These are phyloP conservation scores for Zasmidium angulare DNA, from an alignment of 2,329 filamentous ascomycete genomes.

Conservation along the genomic window DNA sequence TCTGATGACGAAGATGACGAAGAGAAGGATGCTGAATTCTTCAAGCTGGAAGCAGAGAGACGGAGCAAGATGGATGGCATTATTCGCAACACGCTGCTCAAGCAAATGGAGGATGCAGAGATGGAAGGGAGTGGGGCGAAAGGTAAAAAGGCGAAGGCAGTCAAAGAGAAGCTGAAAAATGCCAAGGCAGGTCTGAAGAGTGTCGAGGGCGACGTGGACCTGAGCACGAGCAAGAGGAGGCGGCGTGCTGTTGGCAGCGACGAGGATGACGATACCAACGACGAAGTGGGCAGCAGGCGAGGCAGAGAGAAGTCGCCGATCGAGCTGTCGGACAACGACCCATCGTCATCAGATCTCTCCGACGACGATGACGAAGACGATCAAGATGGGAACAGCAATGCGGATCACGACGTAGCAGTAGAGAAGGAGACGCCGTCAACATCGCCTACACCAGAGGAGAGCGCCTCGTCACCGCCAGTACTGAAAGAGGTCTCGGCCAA, in stretches of 20 bases:
- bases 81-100: conserved; percentile 50
- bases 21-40: conserved; percentile 73
- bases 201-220: neutral
- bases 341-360: conserved; percentile 10
- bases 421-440: conserved; percentile 22
- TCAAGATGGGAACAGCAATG: conserved; percentile 1
- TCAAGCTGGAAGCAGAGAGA: conserved; percentile 69
- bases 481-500: conserved; percentile 32
- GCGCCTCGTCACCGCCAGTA: conserved; percentile 5
- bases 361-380: conserved; percentile 19
- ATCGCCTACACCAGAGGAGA: conserved; percentile 14
- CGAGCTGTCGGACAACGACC: conserved; percentile 16
- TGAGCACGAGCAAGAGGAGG: conserved; percentile 9
- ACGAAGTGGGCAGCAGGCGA: neutral
- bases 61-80: conserved; percentile 56
- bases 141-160: conserved; percentile 24
- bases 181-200: conserved; percentile 18
- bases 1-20: conserved; percentile 89
- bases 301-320: conserved; percentile 10
- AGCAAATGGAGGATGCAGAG: conserved; percentile 36
- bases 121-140: conserved; percentile 27
- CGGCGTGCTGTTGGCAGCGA: conserved; percentile 12
- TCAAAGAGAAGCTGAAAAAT: conserved; percentile 17
- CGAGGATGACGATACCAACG: conserved; percentile 23
- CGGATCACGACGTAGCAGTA: conserved; percentile 7